phyloP scores from a whole-genome alignment of 2,329 filamentous ascomycete species.

The Phyllosticta citribraziliensis region DNA sequence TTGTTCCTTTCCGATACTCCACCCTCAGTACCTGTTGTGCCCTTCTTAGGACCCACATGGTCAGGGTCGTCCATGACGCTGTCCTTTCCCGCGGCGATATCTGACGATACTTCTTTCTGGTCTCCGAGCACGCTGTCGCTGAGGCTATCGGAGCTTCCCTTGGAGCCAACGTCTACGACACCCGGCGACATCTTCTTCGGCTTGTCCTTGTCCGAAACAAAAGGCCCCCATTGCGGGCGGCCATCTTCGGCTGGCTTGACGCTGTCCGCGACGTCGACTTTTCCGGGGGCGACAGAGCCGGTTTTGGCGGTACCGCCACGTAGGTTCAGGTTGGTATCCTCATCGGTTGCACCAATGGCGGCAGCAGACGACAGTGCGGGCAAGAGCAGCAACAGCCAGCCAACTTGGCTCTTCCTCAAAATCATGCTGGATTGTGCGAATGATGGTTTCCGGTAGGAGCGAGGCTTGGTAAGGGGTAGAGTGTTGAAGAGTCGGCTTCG shows the following conservation, averaged over 20 bases:
- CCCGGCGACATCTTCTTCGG: conserved; percentile 21
- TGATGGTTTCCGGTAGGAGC: neutral
- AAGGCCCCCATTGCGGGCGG: conserved; percentile 82
- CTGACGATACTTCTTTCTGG: conserved; percentile 15
- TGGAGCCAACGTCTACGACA: neutral
- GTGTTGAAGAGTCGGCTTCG: neutral
- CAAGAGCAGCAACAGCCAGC: conserved; percentile 52
- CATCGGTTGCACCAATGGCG: conserved; percentile 10
- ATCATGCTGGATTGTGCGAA: conserved; percentile 43
- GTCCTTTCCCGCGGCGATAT: conserved; percentile 39
- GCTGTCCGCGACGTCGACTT: conserved; percentile 48
- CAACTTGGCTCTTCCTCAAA: conserved; percentile 44
- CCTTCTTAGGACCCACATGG: conserved; percentile 65
- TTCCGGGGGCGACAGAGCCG: conserved; percentile 19
- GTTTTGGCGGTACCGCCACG: conserved; percentile 11
- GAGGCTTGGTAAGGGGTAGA: neutral
- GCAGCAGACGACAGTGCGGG: conserved; percentile 41
- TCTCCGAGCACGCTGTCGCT: conserved; percentile 29
- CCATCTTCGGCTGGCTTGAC: conserved; percentile 91
- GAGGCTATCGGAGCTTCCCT: conserved; percentile 1
- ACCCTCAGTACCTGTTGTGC: conserved; percentile 79
- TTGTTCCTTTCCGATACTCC: conserved; percentile 84
- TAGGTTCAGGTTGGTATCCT: conserved; percentile 3
- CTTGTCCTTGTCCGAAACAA: conserved; percentile 42
- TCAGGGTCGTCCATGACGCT: conserved; percentile 91